These are phyloP conservation scores for Pseudogymnoascus sp. DNA, from an alignment of 2,329 filamentous ascomycete species.

Conservation along the genomic window DNA sequence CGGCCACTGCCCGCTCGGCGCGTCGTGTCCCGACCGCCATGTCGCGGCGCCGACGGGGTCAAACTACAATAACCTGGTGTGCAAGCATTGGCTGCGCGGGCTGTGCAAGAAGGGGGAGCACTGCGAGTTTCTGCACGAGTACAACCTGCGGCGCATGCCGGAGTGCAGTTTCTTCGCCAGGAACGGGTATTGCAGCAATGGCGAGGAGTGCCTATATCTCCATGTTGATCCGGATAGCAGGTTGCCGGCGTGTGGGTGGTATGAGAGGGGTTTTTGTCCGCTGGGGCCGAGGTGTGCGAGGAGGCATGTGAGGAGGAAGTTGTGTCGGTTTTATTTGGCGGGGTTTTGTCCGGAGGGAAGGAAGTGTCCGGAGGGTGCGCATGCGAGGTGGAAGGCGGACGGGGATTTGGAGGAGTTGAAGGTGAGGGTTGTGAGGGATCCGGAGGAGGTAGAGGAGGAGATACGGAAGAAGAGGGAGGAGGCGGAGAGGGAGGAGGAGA, in stretches of 20 bases:
- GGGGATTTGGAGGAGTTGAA: constrained; percentile 69
- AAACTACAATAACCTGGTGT: constrained; percentile 76
- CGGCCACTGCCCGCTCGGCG: constrained; percentile 80
- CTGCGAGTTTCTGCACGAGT: constrained; percentile 98
- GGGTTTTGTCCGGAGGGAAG: constrained; percentile 89
- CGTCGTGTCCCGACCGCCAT: constrained; percentile 81
- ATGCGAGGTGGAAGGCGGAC: constrained; percentile 68
- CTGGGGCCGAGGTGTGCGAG: constrained; percentile 81
- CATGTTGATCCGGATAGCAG: constrained; percentile 80
- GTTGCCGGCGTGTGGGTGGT: constrained; percentile 77
- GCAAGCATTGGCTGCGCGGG: constrained; percentile 97
- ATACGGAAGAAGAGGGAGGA: constrained; percentile 48
- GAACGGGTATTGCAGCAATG: constrained; percentile 92
- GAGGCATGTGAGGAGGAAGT: constrained; percentile 73
- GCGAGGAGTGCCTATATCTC: constrained; percentile 90
- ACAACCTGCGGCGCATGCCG: constrained; percentile 96
- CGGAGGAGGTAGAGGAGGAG: constrained; percentile 49
- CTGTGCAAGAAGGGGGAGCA: constrained; percentile 95
- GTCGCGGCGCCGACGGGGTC: constrained; percentile 32
- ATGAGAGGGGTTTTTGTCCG: constrained; percentile 90
- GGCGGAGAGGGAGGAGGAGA: constrained; percentile 45
- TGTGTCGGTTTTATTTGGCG: constrained; percentile 82
- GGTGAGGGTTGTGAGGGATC: constrained; percentile 58
- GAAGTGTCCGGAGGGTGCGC: constrained; percentile 70
- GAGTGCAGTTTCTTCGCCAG: constrained; percentile 95